Evolutionary conservation across 768 basidiomycete species (phyloP).

Genomic region (Amanita jacksonii): DNA sequence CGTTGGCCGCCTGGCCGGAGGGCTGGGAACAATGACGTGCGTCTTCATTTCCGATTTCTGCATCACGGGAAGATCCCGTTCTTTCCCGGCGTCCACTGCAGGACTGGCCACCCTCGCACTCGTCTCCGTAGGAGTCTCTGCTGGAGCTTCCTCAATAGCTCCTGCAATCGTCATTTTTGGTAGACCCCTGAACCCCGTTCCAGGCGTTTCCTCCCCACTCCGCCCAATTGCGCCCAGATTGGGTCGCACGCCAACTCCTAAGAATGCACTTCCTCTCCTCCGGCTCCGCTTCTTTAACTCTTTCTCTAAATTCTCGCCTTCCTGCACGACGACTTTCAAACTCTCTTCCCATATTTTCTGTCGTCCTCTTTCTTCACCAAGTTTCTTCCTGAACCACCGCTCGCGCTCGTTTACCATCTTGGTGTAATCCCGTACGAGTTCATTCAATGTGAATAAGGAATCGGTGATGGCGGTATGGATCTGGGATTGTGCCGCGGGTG

Average conservation of each 20-base stretch:
- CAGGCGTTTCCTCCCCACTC: not conserved
- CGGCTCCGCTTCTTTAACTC: constrained; percentile 59
- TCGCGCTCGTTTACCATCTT: constrained; percentile 72
- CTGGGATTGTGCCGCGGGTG: constrained; percentile 8
- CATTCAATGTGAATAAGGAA: constrained; percentile 46
- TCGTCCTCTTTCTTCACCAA: constrained; percentile 54
- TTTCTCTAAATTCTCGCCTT: constrained; percentile 75
- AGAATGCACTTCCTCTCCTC: constrained; percentile 49
- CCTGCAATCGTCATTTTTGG: constrained; percentile 6
- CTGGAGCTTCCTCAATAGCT: constrained; percentile 7
- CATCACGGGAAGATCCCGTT: too few species aligned
- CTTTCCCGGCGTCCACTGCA: too few species aligned
- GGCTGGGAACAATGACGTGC: not conserved
- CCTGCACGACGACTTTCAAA: constrained; percentile 72
- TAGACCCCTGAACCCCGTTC: not conserved
- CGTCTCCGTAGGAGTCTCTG: too few species aligned
- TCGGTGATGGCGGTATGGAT: constrained; percentile 49
- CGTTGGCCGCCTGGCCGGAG: not conserved
- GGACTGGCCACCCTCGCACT: too few species aligned
- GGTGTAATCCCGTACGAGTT: constrained; percentile 56
- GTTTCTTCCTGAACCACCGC: constrained; percentile 59
- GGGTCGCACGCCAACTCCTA: constrained; percentile 20
- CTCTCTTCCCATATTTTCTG: constrained; percentile 86
- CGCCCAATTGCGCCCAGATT: not conserved
- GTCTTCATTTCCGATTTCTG: too few species aligned